Percentiles rank a stretch among this genome's conserved stretches.
Conservation (phyloP, 148 eudicot genomes). For the Rhododendron williamsianum region DNA sequence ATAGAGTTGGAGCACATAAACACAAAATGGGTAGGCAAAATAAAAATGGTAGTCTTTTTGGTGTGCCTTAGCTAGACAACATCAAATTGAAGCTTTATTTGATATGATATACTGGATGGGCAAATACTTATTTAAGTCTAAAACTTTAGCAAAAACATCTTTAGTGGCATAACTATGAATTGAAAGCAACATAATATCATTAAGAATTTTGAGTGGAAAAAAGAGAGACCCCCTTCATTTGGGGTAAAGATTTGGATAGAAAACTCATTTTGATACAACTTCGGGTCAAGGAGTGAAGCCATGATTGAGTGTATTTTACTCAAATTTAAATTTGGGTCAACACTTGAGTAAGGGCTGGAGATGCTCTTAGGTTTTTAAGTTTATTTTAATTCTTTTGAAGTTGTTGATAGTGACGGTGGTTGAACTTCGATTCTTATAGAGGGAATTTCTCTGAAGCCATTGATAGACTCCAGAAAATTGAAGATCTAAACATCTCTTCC, state of each 20-base stretch:
- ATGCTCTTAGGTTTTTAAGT: background rate
- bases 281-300: background rate
- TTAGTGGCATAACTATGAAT: background rate
- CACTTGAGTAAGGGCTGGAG: background rate
- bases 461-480: slow-evolving; percentile 54
- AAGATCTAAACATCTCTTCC: slow-evolving; percentile 49
- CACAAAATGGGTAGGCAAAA: background rate
- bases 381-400: background rate
- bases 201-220: background rate
- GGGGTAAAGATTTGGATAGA: background rate
- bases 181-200: too few relatives aligned
- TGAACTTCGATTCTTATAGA: slow-evolving; percentile 25
- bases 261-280: background rate
- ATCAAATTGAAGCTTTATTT: background rate
- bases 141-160: background rate
- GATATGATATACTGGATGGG: background rate
- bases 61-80: background rate
- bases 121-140: background rate
- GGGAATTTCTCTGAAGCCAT: slow-evolving; percentile 67
- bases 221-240: background rate
- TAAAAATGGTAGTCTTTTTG: background rate
- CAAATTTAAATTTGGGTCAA: background rate
- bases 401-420: background rate
- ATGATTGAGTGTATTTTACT: background rate
- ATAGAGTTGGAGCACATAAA: background rate